Base-by-base conservation (phyloP, 2,329 filamentous ascomycete genomes). In the Iodosphaeria phyllophila region DNA sequence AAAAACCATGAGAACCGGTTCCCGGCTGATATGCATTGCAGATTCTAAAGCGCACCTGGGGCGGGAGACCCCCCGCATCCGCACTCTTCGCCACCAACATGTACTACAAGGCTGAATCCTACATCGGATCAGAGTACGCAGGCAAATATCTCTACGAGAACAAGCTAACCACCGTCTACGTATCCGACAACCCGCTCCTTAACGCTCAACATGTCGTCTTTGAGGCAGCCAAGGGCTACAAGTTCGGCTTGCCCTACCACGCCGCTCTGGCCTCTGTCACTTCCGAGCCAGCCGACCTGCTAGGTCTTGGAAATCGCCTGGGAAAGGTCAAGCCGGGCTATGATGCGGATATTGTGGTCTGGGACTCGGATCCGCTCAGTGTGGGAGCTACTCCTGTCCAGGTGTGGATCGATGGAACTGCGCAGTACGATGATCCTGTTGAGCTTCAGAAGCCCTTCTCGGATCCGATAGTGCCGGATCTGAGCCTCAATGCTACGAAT, bases 21-120 rank as follows among this genome's bases (percentile, higher is more conserved):
- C n/a, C n/a, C n/a, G n/a, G n/a, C n/a, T n/a, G n/a, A n/a, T n/a
- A n/a, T n/a, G n/a, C n/a, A n/a, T n/a, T n/a, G n/a, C n/a, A n/a
- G 54, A 60, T 69, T 14, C 49, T 70, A 3, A 66, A 65, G 37
- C 54, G 63, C 24, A 58, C 59, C 1, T 69, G 56, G 47, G 64
- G 64, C 9, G 56, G 53, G 8, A 52, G 54, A 1, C 44, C 60
- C 10, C 64, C 60, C n/a, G 62, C 58, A 4, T 61, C 56, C 10
- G 72, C 64, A n/a, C 49, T 75, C 4, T 78, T 78, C 35, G 71
- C 73, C 7, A 71, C 77, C 38, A 74, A 71, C 40, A 75, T 75
- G 65, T 74, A 64, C 42, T 78, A 76, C 56, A 76, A 78, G 46
- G 55, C 62, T 2, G 74, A 78, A 46, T 52, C 70, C 0, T 74